Evolutionary conservation across 1,284 basidiomycete species (phyloP).

Genomic region (Heimioporus retisporus): DNA sequence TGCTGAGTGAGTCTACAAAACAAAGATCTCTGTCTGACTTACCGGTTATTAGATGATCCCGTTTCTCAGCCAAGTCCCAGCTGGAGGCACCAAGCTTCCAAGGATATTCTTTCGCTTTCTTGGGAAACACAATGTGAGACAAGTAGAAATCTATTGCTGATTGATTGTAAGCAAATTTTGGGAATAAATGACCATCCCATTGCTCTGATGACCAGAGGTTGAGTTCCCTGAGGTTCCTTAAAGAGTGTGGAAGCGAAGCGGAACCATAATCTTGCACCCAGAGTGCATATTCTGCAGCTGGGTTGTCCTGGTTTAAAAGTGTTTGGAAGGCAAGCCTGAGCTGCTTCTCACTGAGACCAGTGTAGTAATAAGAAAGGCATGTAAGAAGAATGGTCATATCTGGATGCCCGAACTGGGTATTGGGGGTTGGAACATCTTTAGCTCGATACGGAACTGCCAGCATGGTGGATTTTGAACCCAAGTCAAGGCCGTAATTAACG

Average conservation of each 20-base stretch:
- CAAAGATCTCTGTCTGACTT: background rate
- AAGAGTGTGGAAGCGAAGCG: constrained; percentile 13
- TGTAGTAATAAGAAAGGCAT: constrained; percentile 46
- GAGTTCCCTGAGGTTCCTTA: constrained; percentile 24
- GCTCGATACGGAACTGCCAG: no score
- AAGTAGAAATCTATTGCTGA: constrained; percentile 59
- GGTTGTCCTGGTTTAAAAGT: constrained; percentile 54
- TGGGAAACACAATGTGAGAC: constrained; percentile 29
- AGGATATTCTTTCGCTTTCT: constrained; percentile 54
- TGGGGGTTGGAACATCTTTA: no score
- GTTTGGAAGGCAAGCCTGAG: constrained; percentile 49
- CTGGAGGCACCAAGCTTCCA: constrained; percentile 56
- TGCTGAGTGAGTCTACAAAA: no score
- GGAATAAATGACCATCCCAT: constrained; percentile 36
- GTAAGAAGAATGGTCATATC: no score
- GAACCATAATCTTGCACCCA: constrained; percentile 50
- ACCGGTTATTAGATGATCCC: constrained; percentile 15
- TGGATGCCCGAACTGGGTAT: no score
- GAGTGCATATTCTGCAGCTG: constrained; percentile 21
- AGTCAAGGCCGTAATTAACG: constrained; percentile 58
- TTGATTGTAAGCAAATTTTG: constrained; percentile 47
- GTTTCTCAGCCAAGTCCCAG: constrained; percentile 58
- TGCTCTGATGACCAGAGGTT: constrained; percentile 47
- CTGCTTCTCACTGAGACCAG: constrained; percentile 51
- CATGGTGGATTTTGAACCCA: no score